phyloP scores from a whole-genome alignment of 1,284 basidiomycete species.

The Termitomyces sp. region DNA sequence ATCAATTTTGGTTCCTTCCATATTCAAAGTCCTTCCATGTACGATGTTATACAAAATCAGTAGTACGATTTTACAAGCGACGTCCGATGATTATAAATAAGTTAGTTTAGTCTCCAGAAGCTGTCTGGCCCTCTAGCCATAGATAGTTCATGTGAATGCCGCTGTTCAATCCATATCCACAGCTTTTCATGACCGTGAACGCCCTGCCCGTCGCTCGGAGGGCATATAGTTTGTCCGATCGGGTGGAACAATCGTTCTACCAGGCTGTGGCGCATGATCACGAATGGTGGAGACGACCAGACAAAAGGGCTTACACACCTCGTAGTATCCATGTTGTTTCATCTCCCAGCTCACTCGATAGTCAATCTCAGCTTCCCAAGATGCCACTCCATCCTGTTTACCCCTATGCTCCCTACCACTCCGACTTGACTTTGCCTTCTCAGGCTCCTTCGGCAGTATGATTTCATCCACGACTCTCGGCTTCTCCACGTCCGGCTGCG shows the following conservation, averaged over 20 bases:
- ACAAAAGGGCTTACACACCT: slow-evolving; percentile 4
- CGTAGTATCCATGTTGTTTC: slow-evolving; percentile 8
- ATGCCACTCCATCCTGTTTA: slow-evolving; percentile 7
- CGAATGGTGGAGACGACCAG: background rate
- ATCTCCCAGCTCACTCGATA: slow-evolving; percentile 14
- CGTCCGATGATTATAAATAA: background rate
- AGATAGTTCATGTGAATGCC: background rate
- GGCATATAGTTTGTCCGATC: slow-evolving; percentile 7
- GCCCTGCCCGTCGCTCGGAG: slow-evolving; percentile 1
- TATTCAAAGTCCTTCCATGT: slow-evolving; percentile 1
- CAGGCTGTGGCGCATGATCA: slow-evolving; percentile 16
- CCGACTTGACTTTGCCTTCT: slow-evolving; percentile 1
- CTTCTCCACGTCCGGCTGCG: slow-evolving; percentile 1
- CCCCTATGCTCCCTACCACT: slow-evolving; percentile 5
- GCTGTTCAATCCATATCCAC: background rate
- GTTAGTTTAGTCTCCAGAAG: background rate
- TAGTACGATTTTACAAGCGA: slow-evolving; percentile 8
- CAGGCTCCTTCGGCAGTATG: slow-evolving; percentile 13
- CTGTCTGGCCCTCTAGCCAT: background rate
- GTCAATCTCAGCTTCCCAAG: slow-evolving; percentile 14
- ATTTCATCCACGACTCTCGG: slow-evolving; percentile 12
- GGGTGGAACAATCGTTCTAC: background rate
- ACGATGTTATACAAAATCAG: slow-evolving; percentile 11
- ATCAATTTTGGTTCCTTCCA: background rate
- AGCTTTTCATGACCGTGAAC: background rate